Evolutionary conservation across 164 flowering plant species (phyloP), one percentile per base, ranked within the genome.

Genomic region (Nelumbo lutea): DNA sequence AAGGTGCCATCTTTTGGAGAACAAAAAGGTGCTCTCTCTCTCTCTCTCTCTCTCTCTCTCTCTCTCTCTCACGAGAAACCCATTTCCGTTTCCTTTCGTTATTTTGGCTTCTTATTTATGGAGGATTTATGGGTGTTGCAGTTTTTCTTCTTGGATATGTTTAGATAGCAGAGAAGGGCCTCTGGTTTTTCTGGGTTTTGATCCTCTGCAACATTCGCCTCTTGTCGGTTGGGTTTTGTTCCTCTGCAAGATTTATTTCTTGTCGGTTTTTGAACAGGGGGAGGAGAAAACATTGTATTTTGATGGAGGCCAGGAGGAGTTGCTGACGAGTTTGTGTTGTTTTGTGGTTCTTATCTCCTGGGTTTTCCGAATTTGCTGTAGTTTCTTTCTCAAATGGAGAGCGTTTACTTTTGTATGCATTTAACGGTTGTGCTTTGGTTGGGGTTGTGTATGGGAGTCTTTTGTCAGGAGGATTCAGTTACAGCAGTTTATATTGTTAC

Each of bases 401-500:
- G 78, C n/a, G 51, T 72, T 70, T 70, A 44, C 69, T 50, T 60
- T 62, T 46, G 76, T 73, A 71, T 78, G 71, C 76, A 72, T 78
- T 76, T 82, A 64, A 44, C 81, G 71, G 69, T 80, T 75, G 50
- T 81, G 66, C 57, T 89, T 59, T 79, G 70, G 46, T 69, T 85
- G 80, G 86, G 78, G 66, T 42, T 79, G 62, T 70, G 81, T 64
- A 51, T 70, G 69, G 48, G 68, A 55, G 61, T 79, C 6, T 62
- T 72, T 8, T 80, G 87, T 75, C 83, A 86, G 78, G 86, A 75
- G 53, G 75, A 73, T 59, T 71, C 77, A 50, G 85, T 72, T 70
- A 42, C 72, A 15, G 86, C 83, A 67, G 83, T 91, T 44, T 90
- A 89, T 73, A 88, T 91, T 77, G 93, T 91, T 43, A 88, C 90